A percentile compares a stretch with the other conserved stretches of the same genome.
These are phyloP conservation scores for Petunia hybrid DNA, from an alignment of 305 asterid genomes.

Conservation along the genomic window DNA sequence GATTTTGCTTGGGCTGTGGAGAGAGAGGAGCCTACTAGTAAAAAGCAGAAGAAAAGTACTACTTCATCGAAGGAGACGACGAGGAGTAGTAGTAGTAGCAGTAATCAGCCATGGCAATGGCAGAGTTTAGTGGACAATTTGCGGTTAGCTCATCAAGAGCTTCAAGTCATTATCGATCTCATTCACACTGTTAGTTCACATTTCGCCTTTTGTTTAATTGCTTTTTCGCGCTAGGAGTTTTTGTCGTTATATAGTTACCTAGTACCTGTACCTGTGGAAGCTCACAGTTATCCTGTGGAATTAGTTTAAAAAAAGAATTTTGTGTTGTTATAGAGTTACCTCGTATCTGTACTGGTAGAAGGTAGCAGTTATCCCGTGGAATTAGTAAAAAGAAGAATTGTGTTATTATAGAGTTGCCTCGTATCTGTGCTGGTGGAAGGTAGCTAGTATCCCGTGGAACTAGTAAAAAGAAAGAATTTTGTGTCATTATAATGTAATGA, in stretches of 20 bases:
- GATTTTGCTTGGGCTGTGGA: slow-evolving; percentile 97
- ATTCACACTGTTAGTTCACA: slow-evolving; percentile 69
- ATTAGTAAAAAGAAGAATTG: no score
- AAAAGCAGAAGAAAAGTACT: slow-evolving; percentile 68
- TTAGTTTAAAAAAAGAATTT: no score
- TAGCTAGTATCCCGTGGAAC: background rate
- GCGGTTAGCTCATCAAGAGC: slow-evolving; percentile 95
- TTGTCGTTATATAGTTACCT: background rate
- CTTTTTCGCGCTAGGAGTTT: background rate
- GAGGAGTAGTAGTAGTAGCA: slow-evolving; percentile 36
- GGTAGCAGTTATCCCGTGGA: background rate
- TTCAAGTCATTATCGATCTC: slow-evolving; percentile 89
- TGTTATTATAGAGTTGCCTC: background rate
- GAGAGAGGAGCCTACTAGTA: slow-evolving; percentile 90
- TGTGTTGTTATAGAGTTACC: background rate
- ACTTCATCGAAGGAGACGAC: slow-evolving; percentile 50
- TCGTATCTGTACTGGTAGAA: background rate
- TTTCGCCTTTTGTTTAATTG: background rate
- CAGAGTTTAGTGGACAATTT: slow-evolving; percentile 89
- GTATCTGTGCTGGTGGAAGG: background rate
- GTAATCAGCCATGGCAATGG: slow-evolving; percentile 80
- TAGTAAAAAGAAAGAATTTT: no score
- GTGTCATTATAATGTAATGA: no score
- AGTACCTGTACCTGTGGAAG: background rate
- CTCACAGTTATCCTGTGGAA: background rate